phyloP scores from a whole-genome alignment of 2,329 filamentous ascomycete species.

The Septoria linicola region DNA sequence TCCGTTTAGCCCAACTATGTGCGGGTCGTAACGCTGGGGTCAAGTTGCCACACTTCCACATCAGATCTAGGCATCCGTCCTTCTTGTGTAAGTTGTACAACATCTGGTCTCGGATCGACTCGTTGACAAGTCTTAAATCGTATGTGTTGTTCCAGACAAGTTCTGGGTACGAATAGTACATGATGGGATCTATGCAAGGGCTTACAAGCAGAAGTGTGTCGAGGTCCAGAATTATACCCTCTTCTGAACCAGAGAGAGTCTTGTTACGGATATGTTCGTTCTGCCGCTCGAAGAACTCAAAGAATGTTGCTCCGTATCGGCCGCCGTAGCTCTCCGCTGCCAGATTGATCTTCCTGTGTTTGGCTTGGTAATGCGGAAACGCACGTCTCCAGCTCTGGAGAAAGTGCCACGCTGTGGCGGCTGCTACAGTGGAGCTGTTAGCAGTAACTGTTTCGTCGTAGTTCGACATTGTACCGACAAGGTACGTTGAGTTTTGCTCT shows the following conservation, averaged over 20 bases:
- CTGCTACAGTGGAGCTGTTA: constrained; percentile 54
- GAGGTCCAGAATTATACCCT: constrained; percentile 44
- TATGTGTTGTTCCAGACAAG: constrained; percentile 60
- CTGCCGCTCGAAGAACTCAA: constrained; percentile 55
- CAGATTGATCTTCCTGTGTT: constrained; percentile 2
- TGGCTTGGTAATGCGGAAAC: constrained; percentile 59
- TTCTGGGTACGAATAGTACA: constrained; percentile 48
- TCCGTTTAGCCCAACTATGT: constrained; percentile 43
- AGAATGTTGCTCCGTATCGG: constrained; percentile 62
- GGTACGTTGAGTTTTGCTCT: constrained; percentile 53
- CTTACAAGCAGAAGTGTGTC: constrained; percentile 53
- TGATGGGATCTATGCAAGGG: constrained; percentile 54
- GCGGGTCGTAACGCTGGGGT: constrained; percentile 47
- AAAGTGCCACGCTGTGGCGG: constrained; percentile 59
- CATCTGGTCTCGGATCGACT: constrained; percentile 57
- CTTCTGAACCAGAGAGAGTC: constrained; percentile 46
- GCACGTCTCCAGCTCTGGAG: constrained; percentile 63
- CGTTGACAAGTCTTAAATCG: constrained; percentile 52
- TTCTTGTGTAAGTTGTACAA: constrained; percentile 53
- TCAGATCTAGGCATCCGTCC: constrained; percentile 55
- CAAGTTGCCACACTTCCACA: constrained; percentile 50
- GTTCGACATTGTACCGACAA: constrained; percentile 42
- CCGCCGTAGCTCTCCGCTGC: constrained; percentile 44
- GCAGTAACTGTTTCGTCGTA: constrained; percentile 49
- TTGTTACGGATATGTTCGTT: constrained; percentile 54